phyloP scores from a whole-genome alignment of 2,329 filamentous ascomycete genomes.

The Penicillium sp. region DNA sequence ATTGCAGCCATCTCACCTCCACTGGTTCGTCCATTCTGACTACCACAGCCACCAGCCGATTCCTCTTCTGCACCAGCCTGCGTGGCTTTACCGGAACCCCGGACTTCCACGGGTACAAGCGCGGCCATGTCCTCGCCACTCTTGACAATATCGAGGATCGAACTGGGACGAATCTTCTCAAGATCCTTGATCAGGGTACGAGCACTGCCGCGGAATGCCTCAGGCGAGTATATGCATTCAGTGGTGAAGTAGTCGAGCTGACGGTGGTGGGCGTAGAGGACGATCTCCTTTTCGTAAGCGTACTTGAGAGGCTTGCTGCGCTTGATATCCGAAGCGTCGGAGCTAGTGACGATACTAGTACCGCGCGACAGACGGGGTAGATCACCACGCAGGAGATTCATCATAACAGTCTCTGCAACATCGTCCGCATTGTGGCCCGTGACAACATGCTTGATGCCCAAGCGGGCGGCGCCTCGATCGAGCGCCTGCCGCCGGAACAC shows the following conservation, averaged over 20 bases:
- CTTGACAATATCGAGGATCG: constrained; percentile 89
- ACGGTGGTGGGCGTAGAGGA: constrained; percentile 95
- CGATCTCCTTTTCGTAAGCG: constrained; percentile 98
- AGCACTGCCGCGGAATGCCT: constrained; percentile 91
- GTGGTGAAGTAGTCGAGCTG: constrained; percentile 97
- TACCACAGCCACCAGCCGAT: constrained; percentile 69
- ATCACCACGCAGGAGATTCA: constrained; percentile 93
- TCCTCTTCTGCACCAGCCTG: constrained; percentile 48
- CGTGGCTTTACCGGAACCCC: constrained; percentile 24
- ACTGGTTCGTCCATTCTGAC: constrained; percentile 61
- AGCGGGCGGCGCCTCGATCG: constrained; percentile 82
- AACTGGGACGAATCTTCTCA: constrained; percentile 87
- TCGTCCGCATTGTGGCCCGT: constrained; percentile 98
- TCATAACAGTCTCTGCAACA: constrained; percentile 93
- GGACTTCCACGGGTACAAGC: constrained; percentile 66
- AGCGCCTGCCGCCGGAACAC: constrained; percentile 93
- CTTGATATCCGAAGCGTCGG: constrained; percentile 79
- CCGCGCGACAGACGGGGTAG: constrained; percentile 81
- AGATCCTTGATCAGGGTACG: constrained; percentile 91
- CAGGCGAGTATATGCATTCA: constrained; percentile 96
- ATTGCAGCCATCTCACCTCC: constrained; percentile 79
- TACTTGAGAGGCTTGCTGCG: constrained; percentile 97
- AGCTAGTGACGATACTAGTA: constrained; percentile 83
- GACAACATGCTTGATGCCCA: constrained; percentile 88
- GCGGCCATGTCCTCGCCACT: constrained; percentile 96